phyloP scores from a whole-genome alignment of 2,329 filamentous ascomycete genomes.

The Colletotrichum echinochloae region DNA sequence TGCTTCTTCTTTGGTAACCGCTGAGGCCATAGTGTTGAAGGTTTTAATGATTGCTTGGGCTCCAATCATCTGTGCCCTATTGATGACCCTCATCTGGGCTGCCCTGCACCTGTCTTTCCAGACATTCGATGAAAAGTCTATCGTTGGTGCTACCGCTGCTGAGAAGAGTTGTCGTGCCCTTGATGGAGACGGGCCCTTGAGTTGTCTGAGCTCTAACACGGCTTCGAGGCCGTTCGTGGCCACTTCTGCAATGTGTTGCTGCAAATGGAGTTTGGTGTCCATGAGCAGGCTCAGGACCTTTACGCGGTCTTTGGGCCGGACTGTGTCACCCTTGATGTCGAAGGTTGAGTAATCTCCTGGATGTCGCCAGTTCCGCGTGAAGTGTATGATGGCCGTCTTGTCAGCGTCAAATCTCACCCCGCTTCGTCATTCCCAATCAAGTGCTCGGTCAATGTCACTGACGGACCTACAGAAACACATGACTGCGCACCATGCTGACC shows the following conservation, averaged over 20 bases:
- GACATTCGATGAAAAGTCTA: slow-evolving; percentile 12
- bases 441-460: no score
- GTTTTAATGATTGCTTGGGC: slow-evolving; percentile 19
- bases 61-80: neutral
- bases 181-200: slow-evolving; percentile 19
- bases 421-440: no score
- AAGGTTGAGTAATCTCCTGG: no score
- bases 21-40: slow-evolving; percentile 20
- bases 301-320: no score
- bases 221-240: slow-evolving; percentile 41
- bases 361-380: no score
- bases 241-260: slow-evolving; percentile 31
- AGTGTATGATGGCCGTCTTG: no score
- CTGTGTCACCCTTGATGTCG: no score
- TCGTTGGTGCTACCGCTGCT: slow-evolving; percentile 5
- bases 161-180: slow-evolving; percentile 28
- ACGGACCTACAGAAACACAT: no score
- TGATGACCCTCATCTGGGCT: slow-evolving; percentile 12
- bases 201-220: slow-evolving; percentile 36
- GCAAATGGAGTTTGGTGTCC: slow-evolving; percentile 40
- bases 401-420: no score
- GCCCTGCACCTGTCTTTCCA: slow-evolving; percentile 9
- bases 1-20: slow-evolving; percentile 31
- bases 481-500: no score
- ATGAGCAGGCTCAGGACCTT: neutral